Evolutionary conservation across 164 flowering plant species (phyloP).

Genomic region (Nymphaea thermarum): DNA sequence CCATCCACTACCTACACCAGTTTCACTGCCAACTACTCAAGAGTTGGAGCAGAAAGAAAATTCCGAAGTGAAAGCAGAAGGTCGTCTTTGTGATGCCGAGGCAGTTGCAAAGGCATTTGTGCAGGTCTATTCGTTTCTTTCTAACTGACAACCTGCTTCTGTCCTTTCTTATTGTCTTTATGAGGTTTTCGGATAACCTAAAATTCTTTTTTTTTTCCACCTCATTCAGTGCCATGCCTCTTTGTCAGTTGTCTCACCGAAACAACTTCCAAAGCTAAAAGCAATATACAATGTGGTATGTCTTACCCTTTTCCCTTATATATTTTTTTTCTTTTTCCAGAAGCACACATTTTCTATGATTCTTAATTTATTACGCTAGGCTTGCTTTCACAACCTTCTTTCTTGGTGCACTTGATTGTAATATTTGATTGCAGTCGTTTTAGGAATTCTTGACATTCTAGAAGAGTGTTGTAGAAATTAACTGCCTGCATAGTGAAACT

Average conservation of each 20-base stretch:
- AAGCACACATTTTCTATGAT: background rate
- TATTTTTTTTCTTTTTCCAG: background rate
- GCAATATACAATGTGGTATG: constrained; percentile 73
- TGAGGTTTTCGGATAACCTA: background rate
- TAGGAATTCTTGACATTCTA: no score
- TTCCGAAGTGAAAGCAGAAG: constrained; percentile 42
- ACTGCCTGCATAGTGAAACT: no score
- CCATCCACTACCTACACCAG: constrained; percentile 75
- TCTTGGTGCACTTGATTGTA: no score
- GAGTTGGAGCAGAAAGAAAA: constrained; percentile 38
- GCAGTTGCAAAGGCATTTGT: constrained; percentile 65
- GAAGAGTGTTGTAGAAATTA: no score
- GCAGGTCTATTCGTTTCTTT: constrained; percentile 34
- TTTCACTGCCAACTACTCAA: constrained; percentile 47
- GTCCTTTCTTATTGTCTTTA: background rate
- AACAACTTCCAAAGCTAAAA: constrained; percentile 70
- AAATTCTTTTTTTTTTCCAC: constrained; percentile 5
- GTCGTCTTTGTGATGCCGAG: constrained; percentile 69
- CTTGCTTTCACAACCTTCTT: no score
- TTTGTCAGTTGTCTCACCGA: constrained; percentile 84
- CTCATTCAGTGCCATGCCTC: constrained; percentile 63
- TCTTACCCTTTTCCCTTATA: background rate
- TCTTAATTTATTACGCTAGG: no score
- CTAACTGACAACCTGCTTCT: background rate
- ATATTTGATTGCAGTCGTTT: no score